Conservation (phyloP, 2,329 filamentous ascomycete species). For the Fusarium sp. region DNA sequence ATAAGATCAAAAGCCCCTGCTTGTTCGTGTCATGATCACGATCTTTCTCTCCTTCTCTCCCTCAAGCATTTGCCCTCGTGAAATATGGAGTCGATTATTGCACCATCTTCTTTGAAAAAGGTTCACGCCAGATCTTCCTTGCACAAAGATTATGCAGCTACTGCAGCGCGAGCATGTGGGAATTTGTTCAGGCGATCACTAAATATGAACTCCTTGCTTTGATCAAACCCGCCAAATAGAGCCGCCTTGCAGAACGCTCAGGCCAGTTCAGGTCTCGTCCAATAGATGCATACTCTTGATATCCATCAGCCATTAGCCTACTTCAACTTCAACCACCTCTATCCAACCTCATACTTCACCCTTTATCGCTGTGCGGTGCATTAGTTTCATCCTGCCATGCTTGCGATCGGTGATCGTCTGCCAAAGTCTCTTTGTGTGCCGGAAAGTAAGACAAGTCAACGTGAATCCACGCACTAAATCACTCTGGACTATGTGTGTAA, state of each 20-base stretch:
- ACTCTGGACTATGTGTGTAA: constrained; percentile 29
- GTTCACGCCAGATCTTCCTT: constrained; percentile 26
- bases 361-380: constrained; percentile 1
- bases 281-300: constrained; percentile 23
- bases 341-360: constrained; percentile 4
- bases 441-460: constrained; percentile 36
- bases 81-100: constrained; percentile 8
- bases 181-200: constrained; percentile 26
- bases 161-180: neutral
- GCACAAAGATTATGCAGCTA: constrained; percentile 33
- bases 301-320: constrained; percentile 1
- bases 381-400: neutral
- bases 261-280: constrained; percentile 1
- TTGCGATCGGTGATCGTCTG: constrained; percentile 22
- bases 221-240: constrained; percentile 22
- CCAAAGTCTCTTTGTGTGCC: constrained; percentile 1
- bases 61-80: constrained; percentile 1
- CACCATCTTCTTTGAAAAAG: constrained; percentile 6
- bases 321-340: constrained; percentile 4
- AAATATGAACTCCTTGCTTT: constrained; percentile 37
- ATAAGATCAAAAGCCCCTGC: constrained; percentile 14
- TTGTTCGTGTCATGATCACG: neutral
- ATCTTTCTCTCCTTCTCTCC: neutral
- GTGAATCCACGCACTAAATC: constrained; percentile 1
- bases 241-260: constrained; percentile 42